A percentile compares a stretch with the other conserved stretches of the same genome.
phyloP scores from a whole-genome alignment of 345 rosid genomes.

The Rhodamnia argentea region DNA sequence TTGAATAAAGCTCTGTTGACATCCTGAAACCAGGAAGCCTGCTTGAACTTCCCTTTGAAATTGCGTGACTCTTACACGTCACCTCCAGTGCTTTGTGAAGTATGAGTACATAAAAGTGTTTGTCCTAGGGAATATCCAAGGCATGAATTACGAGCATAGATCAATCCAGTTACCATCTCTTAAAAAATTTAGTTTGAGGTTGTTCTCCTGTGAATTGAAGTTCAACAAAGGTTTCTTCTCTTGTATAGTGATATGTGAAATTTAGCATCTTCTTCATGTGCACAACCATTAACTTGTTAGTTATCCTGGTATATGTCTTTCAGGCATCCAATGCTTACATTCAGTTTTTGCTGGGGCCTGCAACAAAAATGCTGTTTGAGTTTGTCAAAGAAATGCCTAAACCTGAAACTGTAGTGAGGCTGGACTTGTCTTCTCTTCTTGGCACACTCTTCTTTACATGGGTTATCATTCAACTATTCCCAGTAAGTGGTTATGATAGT shows the following conservation, averaged over 20 bases:
- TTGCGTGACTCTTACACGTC: background rate
- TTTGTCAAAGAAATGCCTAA: slow-evolving; percentile 87
- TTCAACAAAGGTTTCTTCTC: background rate
- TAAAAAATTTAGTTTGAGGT: background rate
- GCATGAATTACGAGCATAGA: background rate
- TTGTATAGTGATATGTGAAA: background rate
- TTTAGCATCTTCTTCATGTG: background rate
- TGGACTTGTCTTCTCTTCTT: slow-evolving; percentile 67
- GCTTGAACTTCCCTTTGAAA: background rate
- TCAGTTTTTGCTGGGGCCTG: slow-evolving; percentile 33
- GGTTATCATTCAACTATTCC: slow-evolving; percentile 75
- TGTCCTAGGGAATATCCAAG: background rate
- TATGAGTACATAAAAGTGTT: background rate
- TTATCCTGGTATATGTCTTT: background rate
- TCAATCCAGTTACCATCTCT: background rate
- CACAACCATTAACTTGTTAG: background rate
- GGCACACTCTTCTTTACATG: slow-evolving; percentile 83
- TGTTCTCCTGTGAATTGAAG: background rate
- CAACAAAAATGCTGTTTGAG: slow-evolving; percentile 40
- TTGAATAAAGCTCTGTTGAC: background rate
- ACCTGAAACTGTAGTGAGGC: slow-evolving; percentile 21
- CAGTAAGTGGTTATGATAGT: slow-evolving; percentile 15
- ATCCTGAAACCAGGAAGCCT: background rate
- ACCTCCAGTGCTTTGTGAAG: background rate
- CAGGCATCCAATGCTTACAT: slow-evolving; percentile 88